Conservation (phyloP, 75 land plant genomes). For the Larix kaempferi region DNA sequence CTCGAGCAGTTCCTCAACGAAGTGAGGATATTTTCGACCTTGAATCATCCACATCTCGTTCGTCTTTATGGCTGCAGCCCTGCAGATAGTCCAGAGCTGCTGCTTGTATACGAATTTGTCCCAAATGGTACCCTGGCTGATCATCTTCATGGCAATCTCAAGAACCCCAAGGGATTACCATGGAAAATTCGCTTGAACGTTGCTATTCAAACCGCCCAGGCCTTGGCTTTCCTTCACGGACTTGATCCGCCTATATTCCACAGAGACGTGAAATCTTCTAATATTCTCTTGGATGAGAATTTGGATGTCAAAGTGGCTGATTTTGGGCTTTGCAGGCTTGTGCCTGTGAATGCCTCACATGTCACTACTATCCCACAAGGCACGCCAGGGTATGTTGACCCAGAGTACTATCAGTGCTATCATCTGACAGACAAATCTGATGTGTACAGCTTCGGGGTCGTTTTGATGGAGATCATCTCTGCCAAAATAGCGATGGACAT, state of each 20-base stretch:
- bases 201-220: conserved; percentile 30
- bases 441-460: conserved; percentile 50
- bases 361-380: conserved; percentile 34
- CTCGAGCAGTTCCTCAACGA: conserved; percentile 23
- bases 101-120: conserved; percentile 20
- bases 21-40: conserved; percentile 3
- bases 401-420: conserved; percentile 33
- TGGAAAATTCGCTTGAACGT: conserved; percentile 22
- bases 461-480: conserved; percentile 38
- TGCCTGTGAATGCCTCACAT: conserved; percentile 21
- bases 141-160: conserved; percentile 9
- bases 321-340: conserved; percentile 37
- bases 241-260: conserved; percentile 26
- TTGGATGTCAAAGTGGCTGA: conserved; percentile 35
- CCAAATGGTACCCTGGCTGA: conserved; percentile 16
- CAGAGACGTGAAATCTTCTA: conserved; percentile 33
- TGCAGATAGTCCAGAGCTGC: conserved; percentile 12
- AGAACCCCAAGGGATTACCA: background rate
- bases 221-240: conserved; percentile 27
- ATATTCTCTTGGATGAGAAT: conserved; percentile 29
- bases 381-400: conserved; percentile 43
- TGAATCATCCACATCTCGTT: conserved; percentile 21
- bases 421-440: conserved; percentile 40
- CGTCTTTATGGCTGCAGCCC: conserved; percentile 16
- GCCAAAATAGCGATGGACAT: conserved; percentile 29